Evolutionary conservation across 202 grass and related monocot species (phyloP).

Genomic region (Saccharum hybrid): DNA sequence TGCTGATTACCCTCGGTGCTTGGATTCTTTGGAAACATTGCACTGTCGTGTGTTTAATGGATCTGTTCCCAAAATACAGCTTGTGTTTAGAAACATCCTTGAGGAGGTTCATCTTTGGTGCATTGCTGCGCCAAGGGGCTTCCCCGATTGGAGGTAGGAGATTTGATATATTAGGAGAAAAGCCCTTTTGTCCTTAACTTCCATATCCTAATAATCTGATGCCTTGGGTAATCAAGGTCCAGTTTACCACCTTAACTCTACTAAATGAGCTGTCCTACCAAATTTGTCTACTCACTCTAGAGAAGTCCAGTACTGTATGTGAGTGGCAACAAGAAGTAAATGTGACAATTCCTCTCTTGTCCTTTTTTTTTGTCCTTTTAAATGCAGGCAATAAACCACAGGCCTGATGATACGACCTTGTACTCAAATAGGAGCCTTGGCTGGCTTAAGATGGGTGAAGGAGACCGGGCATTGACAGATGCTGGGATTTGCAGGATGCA

Average conservation of each 20-base stretch:
- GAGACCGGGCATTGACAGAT: not conserved
- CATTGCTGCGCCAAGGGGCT: too few relatives aligned
- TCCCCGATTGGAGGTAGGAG: too few relatives aligned
- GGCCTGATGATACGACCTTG: slow-evolving; percentile 21
- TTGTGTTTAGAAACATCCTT: not conserved
- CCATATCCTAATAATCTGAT: not conserved
- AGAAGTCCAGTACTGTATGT: not conserved
- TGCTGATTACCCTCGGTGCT: not conserved
- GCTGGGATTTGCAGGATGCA: slow-evolving; percentile 20
- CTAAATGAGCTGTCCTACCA: not conserved
- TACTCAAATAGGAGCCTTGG: slow-evolving; percentile 32
- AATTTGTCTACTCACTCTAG: not conserved
- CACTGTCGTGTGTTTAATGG: not conserved
- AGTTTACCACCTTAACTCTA: not conserved
- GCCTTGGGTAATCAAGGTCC: not conserved
- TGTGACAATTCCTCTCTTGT: not conserved
- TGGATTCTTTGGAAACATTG: not conserved
- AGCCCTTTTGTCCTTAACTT: not conserved
- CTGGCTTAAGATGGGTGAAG: slow-evolving; percentile 30
- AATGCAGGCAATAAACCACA: not conserved
- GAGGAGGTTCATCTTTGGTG: too few relatives aligned
- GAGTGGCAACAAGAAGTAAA: not conserved
- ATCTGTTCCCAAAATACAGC: not conserved
- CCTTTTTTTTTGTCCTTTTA: not conserved
- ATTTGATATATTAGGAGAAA: not conserved